phyloP scores from a whole-genome alignment of 257 asterid species.

The Solanum virginianum region DNA sequence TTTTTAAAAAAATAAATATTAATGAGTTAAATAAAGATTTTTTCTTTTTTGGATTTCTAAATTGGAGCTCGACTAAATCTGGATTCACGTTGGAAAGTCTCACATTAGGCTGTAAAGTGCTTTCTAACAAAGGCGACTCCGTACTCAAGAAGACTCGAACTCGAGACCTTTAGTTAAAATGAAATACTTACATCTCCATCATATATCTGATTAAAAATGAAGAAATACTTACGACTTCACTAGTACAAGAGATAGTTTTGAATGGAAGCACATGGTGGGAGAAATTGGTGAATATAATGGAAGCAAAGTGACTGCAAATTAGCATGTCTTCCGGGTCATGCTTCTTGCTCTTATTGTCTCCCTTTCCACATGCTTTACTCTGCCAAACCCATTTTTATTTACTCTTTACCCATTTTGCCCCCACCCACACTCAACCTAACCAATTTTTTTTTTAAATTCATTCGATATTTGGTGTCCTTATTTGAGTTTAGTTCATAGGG shows the following conservation, averaged over 20 bases:
- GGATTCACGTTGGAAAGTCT: too few relatives aligned
- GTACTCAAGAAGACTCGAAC: too few relatives aligned
- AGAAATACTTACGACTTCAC: too few relatives aligned
- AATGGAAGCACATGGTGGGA: background rate
- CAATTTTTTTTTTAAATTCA: accelerated
- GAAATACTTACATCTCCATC: too few relatives aligned
- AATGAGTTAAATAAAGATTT: background rate
- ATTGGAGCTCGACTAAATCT: too few relatives aligned
- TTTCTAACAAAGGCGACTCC: too few relatives aligned
- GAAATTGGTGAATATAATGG: background rate
- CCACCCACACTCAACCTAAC: background rate
- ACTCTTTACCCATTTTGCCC: background rate
- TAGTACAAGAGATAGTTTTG: background rate
- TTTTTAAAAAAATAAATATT: background rate
- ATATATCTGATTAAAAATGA: too few relatives aligned
- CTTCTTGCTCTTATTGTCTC: background rate
- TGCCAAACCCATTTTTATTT: background rate
- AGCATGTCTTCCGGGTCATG: background rate
- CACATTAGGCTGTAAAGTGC: too few relatives aligned
- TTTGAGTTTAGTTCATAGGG: too few relatives aligned
- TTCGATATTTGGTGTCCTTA: too few relatives aligned
- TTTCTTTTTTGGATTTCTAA: background rate
- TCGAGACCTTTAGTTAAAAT: too few relatives aligned
- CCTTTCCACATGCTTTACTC: background rate
- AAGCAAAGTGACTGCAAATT: background rate